Evolutionary conservation across 1,284 basidiomycete genomes (phyloP).

Genomic region (Microstroma glucosiphilum): DNA sequence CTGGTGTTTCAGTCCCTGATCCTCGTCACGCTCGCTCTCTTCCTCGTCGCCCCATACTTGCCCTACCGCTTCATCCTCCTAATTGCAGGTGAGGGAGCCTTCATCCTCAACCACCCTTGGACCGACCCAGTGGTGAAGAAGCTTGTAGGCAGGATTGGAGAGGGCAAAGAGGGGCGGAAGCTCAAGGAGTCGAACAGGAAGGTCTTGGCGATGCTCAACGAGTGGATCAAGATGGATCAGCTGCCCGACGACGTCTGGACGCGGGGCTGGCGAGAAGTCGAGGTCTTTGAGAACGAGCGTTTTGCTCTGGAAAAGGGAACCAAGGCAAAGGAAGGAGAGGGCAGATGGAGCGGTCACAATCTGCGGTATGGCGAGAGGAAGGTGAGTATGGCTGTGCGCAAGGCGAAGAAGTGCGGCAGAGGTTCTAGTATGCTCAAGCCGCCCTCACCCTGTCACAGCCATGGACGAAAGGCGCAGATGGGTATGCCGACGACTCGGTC

Average conservation of each 20-base stretch:
- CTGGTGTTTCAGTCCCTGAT: conserved; percentile 42
- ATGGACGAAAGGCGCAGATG: conserved; percentile 44
- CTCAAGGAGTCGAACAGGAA: conserved; percentile 3
- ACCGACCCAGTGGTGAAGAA: conserved; percentile 37
- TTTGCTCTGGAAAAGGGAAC: not conserved
- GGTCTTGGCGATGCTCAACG: conserved; percentile 22
- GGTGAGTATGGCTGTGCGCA: not conserved
- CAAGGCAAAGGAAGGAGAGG: conserved; percentile 10
- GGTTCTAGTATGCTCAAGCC: not conserved
- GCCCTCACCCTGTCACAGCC: conserved; percentile 11
- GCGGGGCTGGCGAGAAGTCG: conserved; percentile 43
- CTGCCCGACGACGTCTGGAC: conserved; percentile 45
- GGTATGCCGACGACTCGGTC: conserved; percentile 16
- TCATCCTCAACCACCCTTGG: conserved; percentile 47
- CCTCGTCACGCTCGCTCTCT: conserved; percentile 35
- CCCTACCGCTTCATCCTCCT: conserved; percentile 42
- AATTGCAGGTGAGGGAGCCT: conserved; percentile 42
- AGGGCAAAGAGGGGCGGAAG: conserved; percentile 21
- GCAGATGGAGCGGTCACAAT: conserved; percentile 31
- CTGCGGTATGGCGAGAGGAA: conserved; percentile 25
- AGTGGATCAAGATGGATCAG: conserved; percentile 43
- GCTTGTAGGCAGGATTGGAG: conserved; percentile 17
- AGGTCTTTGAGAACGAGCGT: conserved; percentile 39
- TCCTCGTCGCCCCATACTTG: conserved; percentile 40
- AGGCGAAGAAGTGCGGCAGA: not conserved